phyloP scores from a whole-genome alignment of 129 eudicot species.

The Ambrosia artemisiifolia region DNA sequence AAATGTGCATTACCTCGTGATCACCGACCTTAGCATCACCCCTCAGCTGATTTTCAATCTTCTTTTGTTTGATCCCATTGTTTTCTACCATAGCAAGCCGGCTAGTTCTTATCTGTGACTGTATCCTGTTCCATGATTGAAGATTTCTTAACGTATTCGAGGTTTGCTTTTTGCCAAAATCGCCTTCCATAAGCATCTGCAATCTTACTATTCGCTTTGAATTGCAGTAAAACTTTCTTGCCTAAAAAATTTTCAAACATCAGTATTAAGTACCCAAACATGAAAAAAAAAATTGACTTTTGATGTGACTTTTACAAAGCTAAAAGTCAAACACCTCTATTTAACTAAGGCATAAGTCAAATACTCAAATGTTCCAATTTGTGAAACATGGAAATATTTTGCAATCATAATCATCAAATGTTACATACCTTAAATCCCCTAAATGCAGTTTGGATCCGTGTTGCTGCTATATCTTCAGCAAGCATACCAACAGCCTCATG shows the following conservation, averaged over 20 bases:
- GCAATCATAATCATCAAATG: not conserved
- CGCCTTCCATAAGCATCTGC: conserved; percentile 47
- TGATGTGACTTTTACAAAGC: no score
- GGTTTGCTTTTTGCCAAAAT: conserved; percentile 65
- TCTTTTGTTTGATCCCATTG: conserved; percentile 70
- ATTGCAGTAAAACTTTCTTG: conserved; percentile 48
- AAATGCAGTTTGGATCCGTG: conserved; percentile 66
- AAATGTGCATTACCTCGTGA: conserved; percentile 49
- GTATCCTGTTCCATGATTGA: conserved; percentile 84
- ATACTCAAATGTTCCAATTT: not conserved
- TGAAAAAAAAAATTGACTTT: not conserved
- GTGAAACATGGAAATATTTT: not conserved
- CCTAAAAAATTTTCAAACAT: conserved; percentile 40
- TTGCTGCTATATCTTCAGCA: conserved; percentile 54
- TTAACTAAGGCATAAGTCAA: not conserved
- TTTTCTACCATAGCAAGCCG: conserved; percentile 68
- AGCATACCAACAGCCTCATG: conserved; percentile 15
- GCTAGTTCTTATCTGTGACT: conserved; percentile 62
- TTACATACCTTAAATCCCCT: conserved; percentile 48
- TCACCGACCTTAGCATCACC: conserved; percentile 73
- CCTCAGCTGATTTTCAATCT: conserved; percentile 74
- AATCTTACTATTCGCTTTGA: conserved; percentile 49
- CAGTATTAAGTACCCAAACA: not conserved
- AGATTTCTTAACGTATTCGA: conserved; percentile 63
- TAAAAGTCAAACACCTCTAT: conserved; percentile 1